These are phyloP conservation scores for Penicillium canariense DNA, from an alignment of 495 filamentous ascomycete genomes.

Conservation along the genomic window DNA sequence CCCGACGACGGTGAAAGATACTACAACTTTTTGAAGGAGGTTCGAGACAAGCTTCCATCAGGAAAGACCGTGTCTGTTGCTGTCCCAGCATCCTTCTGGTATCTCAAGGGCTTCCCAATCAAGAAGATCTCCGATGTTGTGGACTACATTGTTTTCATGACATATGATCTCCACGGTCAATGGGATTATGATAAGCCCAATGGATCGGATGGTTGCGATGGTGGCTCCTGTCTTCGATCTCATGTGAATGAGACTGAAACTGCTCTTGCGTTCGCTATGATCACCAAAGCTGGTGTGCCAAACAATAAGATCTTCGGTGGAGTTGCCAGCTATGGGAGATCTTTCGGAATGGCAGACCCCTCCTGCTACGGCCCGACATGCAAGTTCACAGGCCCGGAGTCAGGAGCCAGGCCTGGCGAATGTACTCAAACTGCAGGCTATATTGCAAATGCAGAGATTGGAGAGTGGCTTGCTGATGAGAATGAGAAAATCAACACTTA, in stretches of 20 bases:
- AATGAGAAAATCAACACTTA: no score
- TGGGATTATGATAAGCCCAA: neutral
- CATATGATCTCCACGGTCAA: neutral
- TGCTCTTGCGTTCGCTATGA: neutral
- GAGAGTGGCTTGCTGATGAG: no score
- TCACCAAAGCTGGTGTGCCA: neutral
- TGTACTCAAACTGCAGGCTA: neutral
- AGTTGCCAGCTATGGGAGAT: neutral
- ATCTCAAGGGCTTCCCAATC: neutral
- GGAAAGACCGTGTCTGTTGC: neutral
- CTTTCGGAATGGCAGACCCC: neutral
- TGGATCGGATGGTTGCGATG: neutral
- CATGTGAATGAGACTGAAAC: neutral
- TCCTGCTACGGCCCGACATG: neutral
- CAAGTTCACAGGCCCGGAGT: neutral
- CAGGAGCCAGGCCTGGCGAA: neutral
- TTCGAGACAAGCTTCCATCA: neutral
- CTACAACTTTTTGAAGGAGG: neutral
- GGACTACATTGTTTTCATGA: neutral
- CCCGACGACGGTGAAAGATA: neutral
- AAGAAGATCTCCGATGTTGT: neutral
- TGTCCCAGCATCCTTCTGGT: neutral
- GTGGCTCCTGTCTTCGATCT: neutral
- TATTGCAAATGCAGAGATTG: neutral
- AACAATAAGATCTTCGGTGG: neutral